These are phyloP conservation scores for Gypsophila paniculata DNA, from an alignment of 179 eudicot genomes.

Conservation along the genomic window DNA sequence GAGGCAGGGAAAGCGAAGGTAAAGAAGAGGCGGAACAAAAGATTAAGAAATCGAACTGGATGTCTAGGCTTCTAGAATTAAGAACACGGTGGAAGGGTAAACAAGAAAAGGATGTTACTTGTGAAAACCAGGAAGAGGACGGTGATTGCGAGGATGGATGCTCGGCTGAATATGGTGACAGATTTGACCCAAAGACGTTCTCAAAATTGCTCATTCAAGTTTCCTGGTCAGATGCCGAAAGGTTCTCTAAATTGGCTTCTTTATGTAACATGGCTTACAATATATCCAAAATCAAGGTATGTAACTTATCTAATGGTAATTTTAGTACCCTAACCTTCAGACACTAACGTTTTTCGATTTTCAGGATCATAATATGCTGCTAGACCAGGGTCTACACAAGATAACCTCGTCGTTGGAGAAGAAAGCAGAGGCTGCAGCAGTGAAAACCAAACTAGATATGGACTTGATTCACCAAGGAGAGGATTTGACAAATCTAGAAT, in stretches of 20 bases:
- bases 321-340: neutral
- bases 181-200: slow-evolving; percentile 41
- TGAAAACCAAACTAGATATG: slow-evolving; percentile 34
- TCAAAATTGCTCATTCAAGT: slow-evolving; percentile 45
- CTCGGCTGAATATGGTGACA: slow-evolving; percentile 38
- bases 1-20: slow-evolving; percentile 18
- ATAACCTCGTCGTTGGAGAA: slow-evolving; percentile 80
- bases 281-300: slow-evolving; percentile 61
- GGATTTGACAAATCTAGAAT: slow-evolving; percentile 7
- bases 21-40: slow-evolving; percentile 22
- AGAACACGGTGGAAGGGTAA: slow-evolving; percentile 46
- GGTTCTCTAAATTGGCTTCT: slow-evolving; percentile 58
- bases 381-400: slow-evolving; percentile 42
- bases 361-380: slow-evolving; percentile 49
- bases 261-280: slow-evolving; percentile 72
- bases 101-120: slow-evolving; percentile 28
- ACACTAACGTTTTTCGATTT: neutral
- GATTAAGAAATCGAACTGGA: slow-evolving; percentile 50
- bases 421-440: slow-evolving; percentile 53
- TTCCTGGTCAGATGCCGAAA: slow-evolving; percentile 61
- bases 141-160: slow-evolving; percentile 43
- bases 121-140: slow-evolving; percentile 23
- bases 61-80: slow-evolving; percentile 54
- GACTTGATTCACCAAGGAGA: slow-evolving; percentile 31
- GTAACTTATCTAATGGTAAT: neutral